Evolutionary conservation across 2,329 filamentous ascomycete genomes (phyloP).

Genomic region (Aspergillus clavatus): DNA sequence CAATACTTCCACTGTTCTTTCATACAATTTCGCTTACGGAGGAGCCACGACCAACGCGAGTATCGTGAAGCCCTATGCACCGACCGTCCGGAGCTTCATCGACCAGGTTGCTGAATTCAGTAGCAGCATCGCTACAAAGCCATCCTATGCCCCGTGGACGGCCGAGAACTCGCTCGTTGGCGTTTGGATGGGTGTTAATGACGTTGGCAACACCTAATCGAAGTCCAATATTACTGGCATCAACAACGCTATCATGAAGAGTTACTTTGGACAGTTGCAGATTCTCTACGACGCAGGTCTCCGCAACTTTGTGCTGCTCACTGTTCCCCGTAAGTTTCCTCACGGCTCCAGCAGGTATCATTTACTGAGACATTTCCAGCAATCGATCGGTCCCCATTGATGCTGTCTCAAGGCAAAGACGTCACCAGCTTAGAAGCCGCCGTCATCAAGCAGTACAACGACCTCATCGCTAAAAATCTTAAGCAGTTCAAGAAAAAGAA

Average conservation of each 20-base stretch:
- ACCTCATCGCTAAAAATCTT: neutral
- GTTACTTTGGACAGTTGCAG: constrained; percentile 8
- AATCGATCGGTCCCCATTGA: constrained; percentile 5
- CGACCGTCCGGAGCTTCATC: constrained; percentile 5
- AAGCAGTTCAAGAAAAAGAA: neutral
- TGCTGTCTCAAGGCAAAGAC: constrained; percentile 1
- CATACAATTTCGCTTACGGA: constrained; percentile 9
- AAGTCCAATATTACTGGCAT: constrained; percentile 2
- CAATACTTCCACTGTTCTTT: constrained; percentile 5
- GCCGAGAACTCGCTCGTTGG: constrained; percentile 3
- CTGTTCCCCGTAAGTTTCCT: constrained; percentile 6
- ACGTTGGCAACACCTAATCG: constrained; percentile 7
- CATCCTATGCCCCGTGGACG: constrained; percentile 3
- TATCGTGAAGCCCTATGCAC: constrained; percentile 5
- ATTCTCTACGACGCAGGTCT: constrained; percentile 6
- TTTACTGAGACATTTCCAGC: constrained; percentile 1
- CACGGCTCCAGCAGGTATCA: neutral
- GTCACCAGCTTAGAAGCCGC: constrained; percentile 2
- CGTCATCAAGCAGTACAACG: constrained; percentile 6
- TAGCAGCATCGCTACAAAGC: neutral
- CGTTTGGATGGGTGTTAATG: constrained; percentile 12
- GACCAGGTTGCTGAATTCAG: constrained; percentile 9
- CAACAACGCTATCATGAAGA: constrained; percentile 1
- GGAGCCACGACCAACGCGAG: constrained; percentile 9
- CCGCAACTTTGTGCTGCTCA: constrained; percentile 6